Percentiles rank a stretch among this genome's conserved stretches.
phyloP scores from a whole-genome alignment of 2,329 filamentous ascomycete genomes.

The Cordyceps javanica region DNA sequence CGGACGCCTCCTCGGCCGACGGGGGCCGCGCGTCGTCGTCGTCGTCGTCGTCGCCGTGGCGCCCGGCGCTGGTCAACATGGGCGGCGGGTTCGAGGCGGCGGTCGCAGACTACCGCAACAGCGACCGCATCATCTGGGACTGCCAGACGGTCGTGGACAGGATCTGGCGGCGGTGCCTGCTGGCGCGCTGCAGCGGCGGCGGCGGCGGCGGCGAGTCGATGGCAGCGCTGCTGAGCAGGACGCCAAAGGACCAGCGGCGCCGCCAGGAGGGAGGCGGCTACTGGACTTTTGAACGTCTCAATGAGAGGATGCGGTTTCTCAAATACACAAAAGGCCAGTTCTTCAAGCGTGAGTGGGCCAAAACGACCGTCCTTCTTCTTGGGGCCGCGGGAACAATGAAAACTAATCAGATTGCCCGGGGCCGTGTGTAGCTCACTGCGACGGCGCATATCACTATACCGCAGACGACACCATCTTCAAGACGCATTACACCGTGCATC shows the following conservation, averaged over 20 bases:
- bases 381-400: neutral
- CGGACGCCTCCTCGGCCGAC: too few relatives aligned
- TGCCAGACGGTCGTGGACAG: conserved; percentile 52
- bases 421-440: conserved; percentile 63
- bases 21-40: too few relatives aligned
- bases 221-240: conserved; percentile 30
- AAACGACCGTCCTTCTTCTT: neutral
- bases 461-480: conserved; percentile 38
- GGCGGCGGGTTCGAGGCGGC: conserved; percentile 56
- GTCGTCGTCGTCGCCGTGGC: conserved; percentile 54
- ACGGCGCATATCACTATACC: conserved; percentile 53
- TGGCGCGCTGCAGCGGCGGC: conserved; percentile 25
- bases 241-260: conserved; percentile 22
- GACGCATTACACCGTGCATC: conserved; percentile 49
- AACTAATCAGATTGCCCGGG: too few relatives aligned
- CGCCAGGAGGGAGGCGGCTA: conserved; percentile 18
- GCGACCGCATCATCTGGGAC: conserved; percentile 75
- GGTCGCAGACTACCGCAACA: conserved; percentile 53
- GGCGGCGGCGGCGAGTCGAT: conserved; percentile 20
- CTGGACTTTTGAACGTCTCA: conserved; percentile 49
- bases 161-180: conserved; percentile 54
- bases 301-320: conserved; percentile 70
- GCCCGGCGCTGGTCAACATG: conserved; percentile 61
- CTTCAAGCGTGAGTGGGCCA: conserved; percentile 44
- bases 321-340: conserved; percentile 67